A percentile compares a stretch with the other conserved stretches of the same genome.
Evolutionary conservation across 2,329 filamentous ascomycete species (phyloP).

Genomic region (Fusarium illudens): DNA sequence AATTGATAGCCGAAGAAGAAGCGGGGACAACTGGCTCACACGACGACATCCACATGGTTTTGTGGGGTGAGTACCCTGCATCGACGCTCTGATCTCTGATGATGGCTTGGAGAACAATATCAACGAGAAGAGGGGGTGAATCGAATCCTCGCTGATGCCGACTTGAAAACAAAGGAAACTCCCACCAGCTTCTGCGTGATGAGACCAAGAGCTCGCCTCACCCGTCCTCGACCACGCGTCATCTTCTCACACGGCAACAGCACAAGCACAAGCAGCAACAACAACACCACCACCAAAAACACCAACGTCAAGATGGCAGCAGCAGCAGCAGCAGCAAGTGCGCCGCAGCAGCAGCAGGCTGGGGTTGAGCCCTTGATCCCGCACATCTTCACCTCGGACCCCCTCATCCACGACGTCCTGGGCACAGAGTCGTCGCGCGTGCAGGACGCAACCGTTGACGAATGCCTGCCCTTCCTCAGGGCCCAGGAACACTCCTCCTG

Average conservation of each 20-base stretch:
- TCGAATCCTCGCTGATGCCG: constrained; percentile 16
- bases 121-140: constrained; percentile 30
- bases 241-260: constrained; percentile 42
- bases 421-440: constrained; percentile 71
- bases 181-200: constrained; percentile 41
- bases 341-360: constrained; percentile 14
- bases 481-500: constrained; percentile 60
- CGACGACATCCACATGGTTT: constrained; percentile 29
- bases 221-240: constrained; percentile 44
- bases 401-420: constrained; percentile 71
- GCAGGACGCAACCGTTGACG: constrained; percentile 74
- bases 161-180: constrained; percentile 35
- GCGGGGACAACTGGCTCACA: constrained; percentile 32
- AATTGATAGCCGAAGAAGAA: constrained; percentile 37
- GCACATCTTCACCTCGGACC: constrained; percentile 64
- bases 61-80: constrained; percentile 39
- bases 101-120: constrained; percentile 44
- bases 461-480: constrained; percentile 74
- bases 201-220: constrained; percentile 42
- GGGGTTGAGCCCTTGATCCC: constrained; percentile 51
- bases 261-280: constrained; percentile 7
- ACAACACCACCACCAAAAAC: constrained; percentile 11
- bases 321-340: constrained; percentile 20
- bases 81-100: constrained; percentile 21
- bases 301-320: constrained; percentile 12